phyloP scores from a whole-genome alignment of 2,329 filamentous ascomycete genomes.

The Aspergillus texensis region DNA sequence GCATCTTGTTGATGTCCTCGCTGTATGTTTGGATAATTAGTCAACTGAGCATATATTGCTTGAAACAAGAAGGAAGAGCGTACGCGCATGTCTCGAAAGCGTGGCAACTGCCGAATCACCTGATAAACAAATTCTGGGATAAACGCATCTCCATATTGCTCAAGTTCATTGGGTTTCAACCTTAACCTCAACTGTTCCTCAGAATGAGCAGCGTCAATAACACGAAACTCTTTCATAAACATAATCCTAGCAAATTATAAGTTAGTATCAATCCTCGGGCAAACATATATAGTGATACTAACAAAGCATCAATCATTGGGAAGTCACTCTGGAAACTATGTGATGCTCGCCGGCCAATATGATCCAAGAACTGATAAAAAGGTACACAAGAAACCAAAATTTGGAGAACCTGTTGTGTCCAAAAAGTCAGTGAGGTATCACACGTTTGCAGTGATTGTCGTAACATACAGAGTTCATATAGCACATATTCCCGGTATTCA shows the following conservation, averaged over 20 bases:
- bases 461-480: constrained; percentile 96
- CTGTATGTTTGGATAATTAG: constrained; percentile 43
- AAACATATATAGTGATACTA: constrained; percentile 42
- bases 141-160: constrained; percentile 88
- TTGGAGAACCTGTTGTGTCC: constrained; percentile 74
- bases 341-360: constrained; percentile 77
- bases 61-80: constrained; percentile 34
- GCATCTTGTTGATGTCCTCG: constrained; percentile 97
- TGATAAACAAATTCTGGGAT: constrained; percentile 95
- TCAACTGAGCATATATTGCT: not conserved
- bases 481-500: constrained; percentile 98
- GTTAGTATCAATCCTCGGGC: constrained; percentile 6
- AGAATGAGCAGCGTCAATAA: constrained; percentile 77
- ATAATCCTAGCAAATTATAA: constrained; percentile 67
- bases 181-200: constrained; percentile 72
- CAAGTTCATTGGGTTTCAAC: constrained; percentile 80
- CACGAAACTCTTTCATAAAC: constrained; percentile 90
- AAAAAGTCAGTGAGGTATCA: constrained; percentile 37
- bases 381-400: constrained; percentile 90
- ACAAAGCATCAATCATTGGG: constrained; percentile 91
- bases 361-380: constrained; percentile 91
- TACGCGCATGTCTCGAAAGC: constrained; percentile 91
- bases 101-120: constrained; percentile 80
- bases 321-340: constrained; percentile 96
- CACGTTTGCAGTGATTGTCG: not conserved